Conservation (phyloP, 1,284 basidiomycete species). For the Waitea zeae region DNA sequence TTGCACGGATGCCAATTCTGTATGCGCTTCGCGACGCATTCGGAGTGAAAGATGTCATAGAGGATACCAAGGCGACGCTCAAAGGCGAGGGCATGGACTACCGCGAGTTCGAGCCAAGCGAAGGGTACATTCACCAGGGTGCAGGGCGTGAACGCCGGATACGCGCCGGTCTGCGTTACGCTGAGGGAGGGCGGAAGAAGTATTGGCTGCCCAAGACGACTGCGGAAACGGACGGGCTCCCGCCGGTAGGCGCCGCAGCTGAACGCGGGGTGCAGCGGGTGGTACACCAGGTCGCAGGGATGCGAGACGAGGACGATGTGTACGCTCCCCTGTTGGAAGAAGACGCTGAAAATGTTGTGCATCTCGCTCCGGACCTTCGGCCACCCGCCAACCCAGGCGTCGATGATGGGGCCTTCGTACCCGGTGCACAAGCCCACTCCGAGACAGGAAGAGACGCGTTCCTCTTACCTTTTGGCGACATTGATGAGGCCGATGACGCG, state of each 20-base stretch:
- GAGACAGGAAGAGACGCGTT: no score
- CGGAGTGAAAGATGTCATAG: conserved; percentile 73
- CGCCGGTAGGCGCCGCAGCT: conserved; percentile 16
- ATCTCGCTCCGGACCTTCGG: conserved; percentile 34
- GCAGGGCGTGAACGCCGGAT: conserved; percentile 70
- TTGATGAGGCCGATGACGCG: conserved; percentile 47
- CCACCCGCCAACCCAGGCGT: conserved; percentile 15
- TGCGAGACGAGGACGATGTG: conserved; percentile 38
- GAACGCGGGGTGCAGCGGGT: no score
- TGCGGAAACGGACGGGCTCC: conserved; percentile 19
- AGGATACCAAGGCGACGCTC: conserved; percentile 75
- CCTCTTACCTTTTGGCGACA: conserved; percentile 44
- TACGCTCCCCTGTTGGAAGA: conserved; percentile 61
- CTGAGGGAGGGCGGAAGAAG: conserved; percentile 73
- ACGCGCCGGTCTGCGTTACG: conserved; percentile 80
- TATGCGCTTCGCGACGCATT: conserved; percentile 83
- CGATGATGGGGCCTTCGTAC: conserved; percentile 25
- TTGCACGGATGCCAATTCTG: conserved; percentile 75
- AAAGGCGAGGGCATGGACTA: conserved; percentile 88
- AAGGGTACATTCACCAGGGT: conserved; percentile 83
- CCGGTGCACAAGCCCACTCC: no score
- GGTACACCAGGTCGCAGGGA: conserved; percentile 23
- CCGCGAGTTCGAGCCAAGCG: conserved; percentile 88
- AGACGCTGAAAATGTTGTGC: conserved; percentile 52
- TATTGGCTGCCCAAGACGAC: conserved; percentile 76